Evolutionary conservation across 176 grass and related monocot genomes (phyloP), one percentile per base, ranked within the genome.

Genomic region (Puya raimondii): DNA sequence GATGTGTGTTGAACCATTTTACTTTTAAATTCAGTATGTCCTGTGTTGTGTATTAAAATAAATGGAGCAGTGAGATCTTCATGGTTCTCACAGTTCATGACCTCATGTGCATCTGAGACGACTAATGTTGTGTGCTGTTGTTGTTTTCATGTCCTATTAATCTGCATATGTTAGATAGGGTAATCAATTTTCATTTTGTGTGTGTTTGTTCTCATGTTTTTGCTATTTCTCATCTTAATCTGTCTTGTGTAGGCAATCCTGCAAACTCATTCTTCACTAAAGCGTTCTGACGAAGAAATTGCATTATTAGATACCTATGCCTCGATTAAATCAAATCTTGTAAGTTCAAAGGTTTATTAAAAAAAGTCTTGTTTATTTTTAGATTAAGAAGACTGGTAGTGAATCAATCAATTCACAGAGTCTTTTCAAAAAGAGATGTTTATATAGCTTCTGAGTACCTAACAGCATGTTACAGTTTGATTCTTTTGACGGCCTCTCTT

Each of bases 241-340:
- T 75, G 14, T 16, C 66, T 63, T 84, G 17, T 85, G 76, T 84
- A 97, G 94, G 94, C 94, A 82, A 88, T 97, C 64, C 68, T 97
- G 53, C 64, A 90, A 79, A 64, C 84, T 54, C 84, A 85, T 88
- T 90, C 86, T 6, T 92, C 84, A 12, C 73, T 92, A 49, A 84
- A 92, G 71, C 80, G 82, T 65, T 79, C 94, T 75, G 84, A 88
- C 63, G 89, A 97, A 76, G 94, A 92, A 80, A 90, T 97, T 84
- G 82, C 82, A 5, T 65, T 93, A 71, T 79, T 90, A 74, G 84
- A 97, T 80, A 76, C 81, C 23, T 97, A 88, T 84, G 84, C 94
- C 53, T 88, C 84, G 3, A 80, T 97, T 77, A 92, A 92, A 76
- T 84, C 89, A 48, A 92, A 82, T 85, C 57, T 93, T 70, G 94